These are phyloP conservation scores for Lachancea mirantina DNA, from an alignment of 805 yeast genomes.

Conservation along the genomic window DNA sequence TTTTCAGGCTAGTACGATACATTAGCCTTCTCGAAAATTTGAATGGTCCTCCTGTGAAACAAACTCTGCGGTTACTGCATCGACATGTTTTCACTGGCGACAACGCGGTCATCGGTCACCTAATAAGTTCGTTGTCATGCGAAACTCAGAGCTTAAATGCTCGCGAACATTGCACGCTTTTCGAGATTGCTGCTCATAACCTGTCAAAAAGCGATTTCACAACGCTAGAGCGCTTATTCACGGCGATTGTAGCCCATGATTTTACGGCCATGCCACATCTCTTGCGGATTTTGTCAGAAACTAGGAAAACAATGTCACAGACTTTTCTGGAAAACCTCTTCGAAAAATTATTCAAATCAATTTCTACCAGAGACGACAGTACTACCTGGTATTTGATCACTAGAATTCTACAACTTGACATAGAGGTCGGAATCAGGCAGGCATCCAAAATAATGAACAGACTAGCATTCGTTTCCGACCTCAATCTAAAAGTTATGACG, in stretches of 20 bases:
- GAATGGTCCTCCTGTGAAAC: too few species aligned
- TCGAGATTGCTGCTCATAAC: conserved; percentile 16
- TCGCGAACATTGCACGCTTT: too few species aligned
- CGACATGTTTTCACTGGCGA: too few species aligned
- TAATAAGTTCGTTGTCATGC: too few species aligned
- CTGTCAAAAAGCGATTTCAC: conserved; percentile 20
- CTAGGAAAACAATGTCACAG: conserved; percentile 49
- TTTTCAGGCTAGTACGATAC: conserved; percentile 21
- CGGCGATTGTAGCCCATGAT: conserved; percentile 34
- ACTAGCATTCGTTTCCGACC: conserved; percentile 6
- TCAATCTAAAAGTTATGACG: conserved; percentile 18
- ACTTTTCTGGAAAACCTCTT: conserved; percentile 37
- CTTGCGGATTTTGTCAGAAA: too few species aligned
- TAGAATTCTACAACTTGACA: conserved; percentile 45
- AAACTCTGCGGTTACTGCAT: too few species aligned
- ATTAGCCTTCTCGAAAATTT: conserved; percentile 5
- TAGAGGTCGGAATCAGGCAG: conserved; percentile 48
- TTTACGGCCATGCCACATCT: neutral
- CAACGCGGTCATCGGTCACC: too few species aligned
- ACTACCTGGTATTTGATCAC: conserved; percentile 39
- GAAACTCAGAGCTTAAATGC: too few species aligned
- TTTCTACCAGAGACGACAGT: conserved; percentile 3
- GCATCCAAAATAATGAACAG: conserved; percentile 16
- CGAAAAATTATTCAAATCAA: conserved; percentile 8
- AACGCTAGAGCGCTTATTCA: conserved; percentile 42